phyloP scores from a whole-genome alignment of 2,329 filamentous ascomycete genomes.

The Curvularia sp. region DNA sequence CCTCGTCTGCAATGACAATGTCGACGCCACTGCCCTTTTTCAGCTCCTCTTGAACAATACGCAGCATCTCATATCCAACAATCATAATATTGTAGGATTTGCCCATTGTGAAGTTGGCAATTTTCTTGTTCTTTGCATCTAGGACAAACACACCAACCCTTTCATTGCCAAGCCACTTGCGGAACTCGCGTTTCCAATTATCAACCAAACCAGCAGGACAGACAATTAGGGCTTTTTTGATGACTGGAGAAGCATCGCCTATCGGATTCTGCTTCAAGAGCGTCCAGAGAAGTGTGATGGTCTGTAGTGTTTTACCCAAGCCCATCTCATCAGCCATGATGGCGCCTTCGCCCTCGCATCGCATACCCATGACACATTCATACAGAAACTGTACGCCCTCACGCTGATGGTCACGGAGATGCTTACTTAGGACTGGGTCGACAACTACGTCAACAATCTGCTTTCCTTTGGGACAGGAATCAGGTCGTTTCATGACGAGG shows the following conservation, averaged over 20 bases:
- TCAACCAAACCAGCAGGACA: constrained; percentile 75
- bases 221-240: constrained; percentile 75
- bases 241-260: constrained; percentile 64
- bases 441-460: constrained; percentile 75
- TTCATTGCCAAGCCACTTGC: constrained; percentile 76
- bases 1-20: constrained; percentile 74
- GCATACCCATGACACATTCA: constrained; percentile 78
- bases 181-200: constrained; percentile 77
- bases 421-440: constrained; percentile 69
- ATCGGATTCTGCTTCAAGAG: constrained; percentile 75
- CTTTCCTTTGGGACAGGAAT: constrained; percentile 64
- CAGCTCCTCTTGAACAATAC: constrained; percentile 69
- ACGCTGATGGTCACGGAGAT: constrained; percentile 71
- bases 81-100: constrained; percentile 75
- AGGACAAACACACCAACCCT: constrained; percentile 72
- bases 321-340: constrained; percentile 81
- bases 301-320: constrained; percentile 75
- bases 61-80: constrained; percentile 74
- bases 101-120: constrained; percentile 73
- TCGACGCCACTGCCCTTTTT: constrained; percentile 69
- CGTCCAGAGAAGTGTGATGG: constrained; percentile 75
- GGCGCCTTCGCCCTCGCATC: constrained; percentile 70
- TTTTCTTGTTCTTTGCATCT: constrained; percentile 63
- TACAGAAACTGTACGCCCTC: constrained; percentile 76
- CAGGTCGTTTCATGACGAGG: constrained; percentile 71